Evolutionary conservation across 768 basidiomycete genomes (phyloP), one percentile per base, ranked within the genome.

Genomic region (Collybiopsis luxurians): DNA sequence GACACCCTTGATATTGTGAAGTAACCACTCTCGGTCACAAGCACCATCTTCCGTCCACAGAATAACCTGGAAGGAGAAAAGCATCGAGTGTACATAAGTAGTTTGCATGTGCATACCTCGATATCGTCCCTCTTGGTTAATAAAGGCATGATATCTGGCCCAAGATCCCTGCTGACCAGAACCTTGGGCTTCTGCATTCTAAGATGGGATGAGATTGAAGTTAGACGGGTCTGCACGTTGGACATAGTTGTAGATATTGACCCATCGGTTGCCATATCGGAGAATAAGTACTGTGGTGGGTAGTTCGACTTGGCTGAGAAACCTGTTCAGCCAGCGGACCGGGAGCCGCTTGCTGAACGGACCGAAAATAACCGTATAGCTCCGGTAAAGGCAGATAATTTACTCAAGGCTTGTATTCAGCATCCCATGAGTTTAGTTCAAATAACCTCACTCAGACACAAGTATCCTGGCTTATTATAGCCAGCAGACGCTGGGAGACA

Each of bases 1-100:
- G 2, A 87, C 84, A 3, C 87, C 90, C n/a, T 71, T 68, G 5
- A 85, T 74, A 59, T 93, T 88, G 53, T 88, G 76, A 21, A 93
- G 70, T 3, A 95, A 70, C 93, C 92, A 96, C 21, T 76, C 62
- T 15, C 85, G 75, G 38, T 83, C 79, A 56, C 83, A 88, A 2
- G 72, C 64, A 4, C 75, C 62, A 62, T 90, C 82, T 58, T 88
- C 67, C 4, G 71, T 66, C 81, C 80, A 82, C 4, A 75, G 42
- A 6, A 76, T 67, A 30, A 79, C 49, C 78, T 79, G 17, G 34
- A 13, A 51, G 5, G 6, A 39, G 23, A 17, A 17, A 19, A 11
- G n/a, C 1, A 17, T 17, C 12, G 30, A 21, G 21, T 23, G 7
- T 24, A 4, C 34, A 15, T 2, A 15, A 12, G 4, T 24, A 2